Base-by-base conservation (phyloP, 371 early-diverging fungal species). In the Batkoa obscura region DNA sequence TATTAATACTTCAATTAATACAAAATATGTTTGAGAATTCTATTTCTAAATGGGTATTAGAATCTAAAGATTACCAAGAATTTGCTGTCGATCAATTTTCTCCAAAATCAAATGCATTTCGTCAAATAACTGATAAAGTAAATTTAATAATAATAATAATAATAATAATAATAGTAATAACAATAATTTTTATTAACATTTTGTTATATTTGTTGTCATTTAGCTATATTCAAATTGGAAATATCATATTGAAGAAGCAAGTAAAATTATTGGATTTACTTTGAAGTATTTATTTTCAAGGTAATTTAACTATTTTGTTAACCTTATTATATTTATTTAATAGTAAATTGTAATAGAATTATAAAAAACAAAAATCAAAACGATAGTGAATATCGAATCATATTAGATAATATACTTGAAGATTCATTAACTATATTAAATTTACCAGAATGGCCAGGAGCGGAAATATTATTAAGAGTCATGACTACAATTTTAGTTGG, bases 371-470 rank as follows among this genome's bases (percentile, higher is more conserved):
- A 66, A 52, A 60, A 66, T 0, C 62, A 73, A 0, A 70, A 68
- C 17, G 82, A 87, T 15, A 65, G 71, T 0, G 91, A 90, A 41
- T 92, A 88, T 63, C 69, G 80, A n/a, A 59, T 59, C 0, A 66
- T 87, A 10, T 61, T 93, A 15, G 82, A 84, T 17, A 64, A 67
- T 39, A 68, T 91, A 35, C 58, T 91, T 35, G 67, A 79, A 15
- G 92, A 94, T 64, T 63, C 85, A 0, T 62, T 89, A 49, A 59
- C 66, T 2, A 76, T 87, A 0, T 65, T 90, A 15, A 76, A 78
- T n/a, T 78, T 81, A n/a, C 88, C 90, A 3, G 92, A 90, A 43
- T 94, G 91, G 90, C 95, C 95, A 0, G 82, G 73, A 0, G 87
- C 94, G 0, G 87, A 86, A 49, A 61, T 84, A 4, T 67, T 81